Evolutionary conservation across 2,329 filamentous ascomycete genomes (phyloP).

Genomic region (Claviceps citrina): DNA sequence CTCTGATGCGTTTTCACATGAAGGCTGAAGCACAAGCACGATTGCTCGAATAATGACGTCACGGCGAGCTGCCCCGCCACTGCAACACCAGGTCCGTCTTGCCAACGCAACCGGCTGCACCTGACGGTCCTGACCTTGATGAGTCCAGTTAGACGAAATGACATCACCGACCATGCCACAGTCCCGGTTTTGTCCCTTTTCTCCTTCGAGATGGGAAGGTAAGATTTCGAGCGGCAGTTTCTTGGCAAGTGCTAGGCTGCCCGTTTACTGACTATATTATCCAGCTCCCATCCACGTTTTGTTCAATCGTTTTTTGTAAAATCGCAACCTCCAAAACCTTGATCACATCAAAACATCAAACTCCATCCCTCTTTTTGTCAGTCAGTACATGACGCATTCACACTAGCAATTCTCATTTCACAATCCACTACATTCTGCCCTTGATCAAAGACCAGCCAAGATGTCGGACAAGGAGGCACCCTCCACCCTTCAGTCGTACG

Average conservation of each 20-base stretch:
- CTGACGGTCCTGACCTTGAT: neutral
- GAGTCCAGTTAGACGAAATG: neutral
- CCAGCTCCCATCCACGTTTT: conserved; percentile 1
- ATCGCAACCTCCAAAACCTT: no score
- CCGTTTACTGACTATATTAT: conserved; percentile 1
- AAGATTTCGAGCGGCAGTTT: neutral
- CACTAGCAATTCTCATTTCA: neutral
- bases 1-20: neutral
- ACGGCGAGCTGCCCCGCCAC: conserved; percentile 1
- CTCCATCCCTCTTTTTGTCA: neutral
- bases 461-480: conserved; percentile 23
- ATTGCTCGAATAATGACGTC: conserved; percentile 4
- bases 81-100: neutral
- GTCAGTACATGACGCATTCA: neutral
- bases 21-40: neutral
- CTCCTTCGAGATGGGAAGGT: neutral
- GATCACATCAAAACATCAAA: no score
- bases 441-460: neutral
- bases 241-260: neutral
- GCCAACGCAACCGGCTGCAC: neutral
- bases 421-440: neutral
- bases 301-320: no score
- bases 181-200: neutral
- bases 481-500: conserved; percentile 66
- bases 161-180: conserved; percentile 3